phyloP scores from a whole-genome alignment of 345 rosid genomes.

The Mercurialis annua region DNA sequence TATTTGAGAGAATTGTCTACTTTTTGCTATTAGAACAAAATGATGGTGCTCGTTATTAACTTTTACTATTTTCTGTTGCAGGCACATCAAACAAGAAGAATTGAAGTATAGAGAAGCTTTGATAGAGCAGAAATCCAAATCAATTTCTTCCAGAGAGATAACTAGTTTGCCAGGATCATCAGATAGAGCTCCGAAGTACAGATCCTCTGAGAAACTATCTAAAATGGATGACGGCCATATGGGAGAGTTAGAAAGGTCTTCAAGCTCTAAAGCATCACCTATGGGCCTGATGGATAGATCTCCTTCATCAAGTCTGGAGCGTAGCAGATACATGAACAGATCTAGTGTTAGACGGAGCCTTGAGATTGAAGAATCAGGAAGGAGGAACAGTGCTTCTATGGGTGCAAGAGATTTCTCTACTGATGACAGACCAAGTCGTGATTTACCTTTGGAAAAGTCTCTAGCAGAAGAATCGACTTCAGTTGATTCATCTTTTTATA shows the following conservation, averaged over 20 bases:
- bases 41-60: neutral
- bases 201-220: constrained; percentile 48
- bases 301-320: constrained; percentile 79
- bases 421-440: constrained; percentile 55
- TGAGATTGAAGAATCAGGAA: constrained; percentile 69
- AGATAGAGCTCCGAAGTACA: constrained; percentile 59
- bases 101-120: constrained; percentile 41
- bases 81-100: constrained; percentile 53
- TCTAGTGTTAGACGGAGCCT: constrained; percentile 53
- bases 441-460: constrained; percentile 49
- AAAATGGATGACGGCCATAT: constrained; percentile 63
- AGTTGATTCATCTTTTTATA: constrained; percentile 54
- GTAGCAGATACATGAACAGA: constrained; percentile 59
- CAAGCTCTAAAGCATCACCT: constrained; percentile 74
- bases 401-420: constrained; percentile 50
- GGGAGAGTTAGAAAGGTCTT: constrained; percentile 69
- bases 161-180: constrained; percentile 47
- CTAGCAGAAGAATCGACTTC: constrained; percentile 55
- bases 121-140: constrained; percentile 52
- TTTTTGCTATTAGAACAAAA: neutral
- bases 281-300: constrained; percentile 65
- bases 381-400: constrained; percentile 48
- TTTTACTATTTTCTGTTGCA: constrained; percentile 32
- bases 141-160: constrained; percentile 50
- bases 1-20: neutral